A percentile compares a stretch with the other conserved stretches of the same genome.
These are phyloP conservation scores for Colletotrichum sp. DNA, from an alignment of 2,329 filamentous ascomycete genomes.

Conservation along the genomic window DNA sequence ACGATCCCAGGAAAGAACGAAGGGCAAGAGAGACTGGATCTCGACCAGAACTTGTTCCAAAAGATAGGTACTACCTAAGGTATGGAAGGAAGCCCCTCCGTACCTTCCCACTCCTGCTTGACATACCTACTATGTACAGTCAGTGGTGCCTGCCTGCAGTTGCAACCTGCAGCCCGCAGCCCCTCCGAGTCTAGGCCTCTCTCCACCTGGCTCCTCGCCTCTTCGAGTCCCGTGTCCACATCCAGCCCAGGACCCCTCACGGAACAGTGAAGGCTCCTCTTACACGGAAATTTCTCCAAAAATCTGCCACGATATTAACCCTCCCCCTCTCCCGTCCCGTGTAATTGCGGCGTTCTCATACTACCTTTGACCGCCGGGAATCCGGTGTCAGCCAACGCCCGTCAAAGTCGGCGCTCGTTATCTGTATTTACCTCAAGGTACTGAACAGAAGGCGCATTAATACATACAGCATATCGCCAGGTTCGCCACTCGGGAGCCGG, in stretches of 20 bases:
- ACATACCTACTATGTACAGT: neutral
- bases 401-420: neutral
- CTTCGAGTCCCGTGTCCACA: neutral
- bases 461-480: neutral
- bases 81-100: neutral
- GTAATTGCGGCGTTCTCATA: neutral
- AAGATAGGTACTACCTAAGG: neutral
- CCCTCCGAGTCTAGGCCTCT: neutral
- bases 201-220: neutral
- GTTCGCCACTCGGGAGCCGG: neutral
- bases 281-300: conserved; percentile 6
- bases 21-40: neutral
- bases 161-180: neutral
- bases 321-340: neutral
- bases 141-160: neutral
- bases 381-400: neutral
- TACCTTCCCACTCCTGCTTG: neutral
- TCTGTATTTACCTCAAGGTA: neutral
- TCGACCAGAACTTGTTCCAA: neutral
- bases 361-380: neutral
- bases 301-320: neutral
- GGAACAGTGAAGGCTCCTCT: neutral
- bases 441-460: neutral
- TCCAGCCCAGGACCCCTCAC: neutral
- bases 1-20: neutral